Evolutionary conservation across 805 yeast species (phyloP), one percentile per base, ranked within the genome.

Genomic region (Ogataea paradorogensis): DNA sequence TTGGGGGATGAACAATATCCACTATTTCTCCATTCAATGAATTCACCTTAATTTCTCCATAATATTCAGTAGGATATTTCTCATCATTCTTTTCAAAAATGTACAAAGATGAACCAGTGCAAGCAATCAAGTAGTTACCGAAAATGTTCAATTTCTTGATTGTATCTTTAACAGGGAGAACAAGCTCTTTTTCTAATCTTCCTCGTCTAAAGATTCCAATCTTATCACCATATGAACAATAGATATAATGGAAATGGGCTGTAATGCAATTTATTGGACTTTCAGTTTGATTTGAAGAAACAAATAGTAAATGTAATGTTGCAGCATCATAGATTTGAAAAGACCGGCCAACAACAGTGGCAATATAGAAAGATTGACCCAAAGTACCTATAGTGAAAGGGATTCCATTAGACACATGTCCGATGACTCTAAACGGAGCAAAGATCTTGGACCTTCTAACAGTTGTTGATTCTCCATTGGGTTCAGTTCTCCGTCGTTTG

Each of bases 321-420:
- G 91, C 79, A 53, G 85, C 96, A 66, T 93, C 99, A 56, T 85
- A 93, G 21, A 93, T 87, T 61, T 91, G 98, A 67, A 93, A 87
- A 1, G 91, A 74, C 38, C 80, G 73, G 3, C 97, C 98, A 15
- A 93, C 96, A 31, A 86, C 80, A 0, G 98, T 91, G 13, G 83
- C 95, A 27, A 88, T 78, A 55, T 90, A 84, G 54, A 84, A 90
- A 1, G 95, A 80, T 11, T 86, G 74, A 37, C 99, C 99, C 43
- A 91, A 71, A 2, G 91, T 80, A 20, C 98, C 95, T 15, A 88
- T 70, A 6, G 96, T 85, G 58, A 90, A 87, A 3, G 98, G 98
- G 2, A 74, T 70, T 26, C 77, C 82, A 57, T 87, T 87, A 21
- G 96, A 74, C n/a, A 95, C 95, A 56, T 87, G 80, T 4, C 99